Evolutionary conservation across 495 filamentous ascomycete genomes (phyloP).

Genomic region (Aeminium ludgeri): DNA sequence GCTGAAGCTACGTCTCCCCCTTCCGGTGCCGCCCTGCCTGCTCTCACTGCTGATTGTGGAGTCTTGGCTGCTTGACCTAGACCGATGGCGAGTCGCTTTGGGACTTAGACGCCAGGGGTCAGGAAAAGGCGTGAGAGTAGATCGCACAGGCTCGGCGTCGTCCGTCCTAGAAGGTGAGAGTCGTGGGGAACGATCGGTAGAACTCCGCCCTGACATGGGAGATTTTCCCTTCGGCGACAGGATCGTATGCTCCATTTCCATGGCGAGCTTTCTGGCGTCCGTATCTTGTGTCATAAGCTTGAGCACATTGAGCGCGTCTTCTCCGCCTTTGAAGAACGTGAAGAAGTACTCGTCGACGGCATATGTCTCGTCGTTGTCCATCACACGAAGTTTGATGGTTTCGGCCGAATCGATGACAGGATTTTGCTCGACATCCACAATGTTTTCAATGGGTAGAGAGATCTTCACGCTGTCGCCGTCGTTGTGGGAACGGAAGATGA

Average conservation of each 20-base stretch:
- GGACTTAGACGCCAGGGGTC: slow-evolving; percentile 24
- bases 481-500: slow-evolving; percentile 91
- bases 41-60: slow-evolving; percentile 21
- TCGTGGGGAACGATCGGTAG: slow-evolving; percentile 1
- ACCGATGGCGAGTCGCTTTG: slow-evolving; percentile 29
- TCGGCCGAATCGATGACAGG: slow-evolving; percentile 84
- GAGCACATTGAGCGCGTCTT: slow-evolving; percentile 68
- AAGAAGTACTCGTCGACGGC: slow-evolving; percentile 98
- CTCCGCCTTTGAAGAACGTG: slow-evolving; percentile 76
- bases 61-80: slow-evolving; percentile 22
- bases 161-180: neutral
- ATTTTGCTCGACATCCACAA: slow-evolving; percentile 85
- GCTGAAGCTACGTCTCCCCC: slow-evolving; percentile 35
- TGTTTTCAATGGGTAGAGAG: slow-evolving; percentile 68
- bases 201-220: neutral
- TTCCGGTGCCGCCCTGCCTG: slow-evolving; percentile 9
- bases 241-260: neutral
- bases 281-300: slow-evolving; percentile 54
- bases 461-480: slow-evolving; percentile 97
- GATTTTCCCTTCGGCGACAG: neutral
- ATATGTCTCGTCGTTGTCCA: slow-evolving; percentile 84
- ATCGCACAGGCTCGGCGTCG: slow-evolving; percentile 4
- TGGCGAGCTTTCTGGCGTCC: slow-evolving; percentile 10
- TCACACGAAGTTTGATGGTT: slow-evolving; percentile 81
- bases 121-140: slow-evolving; percentile 4